phyloP scores from a whole-genome alignment of 2,329 filamentous ascomycete species.

The Fusarium irregulare region DNA sequence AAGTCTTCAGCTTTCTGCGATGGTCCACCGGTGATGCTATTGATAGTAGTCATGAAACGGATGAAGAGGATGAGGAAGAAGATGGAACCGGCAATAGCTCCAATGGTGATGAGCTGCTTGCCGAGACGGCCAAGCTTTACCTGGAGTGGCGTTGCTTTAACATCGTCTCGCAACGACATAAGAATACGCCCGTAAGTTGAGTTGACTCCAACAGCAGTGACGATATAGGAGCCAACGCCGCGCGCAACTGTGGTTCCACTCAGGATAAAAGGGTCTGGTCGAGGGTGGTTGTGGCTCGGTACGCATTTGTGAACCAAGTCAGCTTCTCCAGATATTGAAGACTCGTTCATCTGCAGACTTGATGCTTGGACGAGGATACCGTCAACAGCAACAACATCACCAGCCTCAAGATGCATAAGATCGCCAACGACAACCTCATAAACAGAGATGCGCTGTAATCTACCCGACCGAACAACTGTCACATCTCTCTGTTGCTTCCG shows the following conservation, averaged over 20 bases:
- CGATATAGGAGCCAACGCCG: constrained; percentile 79
- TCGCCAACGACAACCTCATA: constrained; percentile 80
- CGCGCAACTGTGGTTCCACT: constrained; percentile 83
- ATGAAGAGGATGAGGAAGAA: constrained; percentile 58
- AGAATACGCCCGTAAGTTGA: constrained; percentile 82
- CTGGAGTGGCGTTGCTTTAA: constrained; percentile 81
- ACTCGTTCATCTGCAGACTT: constrained; percentile 74
- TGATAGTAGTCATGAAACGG: constrained; percentile 52
- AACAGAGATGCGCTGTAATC: constrained; percentile 74
- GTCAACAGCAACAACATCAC: constrained; percentile 77
- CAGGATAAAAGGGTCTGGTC: constrained; percentile 80
- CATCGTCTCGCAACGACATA: constrained; percentile 81
- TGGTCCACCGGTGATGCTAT: constrained; percentile 53
- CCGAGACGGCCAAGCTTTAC: constrained; percentile 81
- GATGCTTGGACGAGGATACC: constrained; percentile 71
- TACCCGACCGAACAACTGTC: constrained; percentile 81
- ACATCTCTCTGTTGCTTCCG: constrained; percentile 82
- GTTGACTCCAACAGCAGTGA: constrained; percentile 78
- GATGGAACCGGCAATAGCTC: constrained; percentile 54
- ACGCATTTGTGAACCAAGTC: constrained; percentile 74
- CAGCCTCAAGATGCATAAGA: constrained; percentile 77
- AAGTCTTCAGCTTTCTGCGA: constrained; percentile 67
- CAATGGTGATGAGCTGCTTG: constrained; percentile 72
- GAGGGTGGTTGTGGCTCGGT: constrained; percentile 66
- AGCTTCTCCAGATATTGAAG: constrained; percentile 80